Evolutionary conservation across 2,329 filamentous ascomycete genomes (phyloP).

Genomic region (Cladobotryum mycophilum): DNA sequence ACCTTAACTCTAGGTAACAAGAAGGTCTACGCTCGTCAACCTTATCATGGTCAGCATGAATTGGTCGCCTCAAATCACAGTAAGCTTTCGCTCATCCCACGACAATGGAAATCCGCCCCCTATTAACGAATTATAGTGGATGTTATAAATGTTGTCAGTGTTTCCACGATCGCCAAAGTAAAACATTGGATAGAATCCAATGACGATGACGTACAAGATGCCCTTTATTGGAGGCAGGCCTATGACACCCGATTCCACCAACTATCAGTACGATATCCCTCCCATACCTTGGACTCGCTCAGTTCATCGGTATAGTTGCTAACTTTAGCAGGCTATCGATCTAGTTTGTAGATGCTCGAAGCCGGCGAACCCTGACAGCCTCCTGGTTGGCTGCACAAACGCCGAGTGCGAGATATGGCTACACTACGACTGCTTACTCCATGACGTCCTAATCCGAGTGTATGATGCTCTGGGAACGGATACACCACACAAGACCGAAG

Average conservation of each 20-base stretch:
- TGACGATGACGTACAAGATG: conserved; percentile 55
- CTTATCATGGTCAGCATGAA: conserved; percentile 63
- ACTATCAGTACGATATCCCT: conserved; percentile 46
- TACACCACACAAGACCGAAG: conserved; percentile 37
- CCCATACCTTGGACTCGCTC: conserved; percentile 16
- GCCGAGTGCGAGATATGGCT: conserved; percentile 54
- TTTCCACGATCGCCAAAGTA: conserved; percentile 55
- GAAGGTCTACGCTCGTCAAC: conserved; percentile 47
- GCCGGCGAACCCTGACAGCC: conserved; percentile 55
- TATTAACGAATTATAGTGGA: conserved; percentile 45
- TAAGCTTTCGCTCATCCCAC: conserved; percentile 27
- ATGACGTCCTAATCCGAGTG: conserved; percentile 45
- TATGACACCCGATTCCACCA: conserved; percentile 52
- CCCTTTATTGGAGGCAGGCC: conserved; percentile 59
- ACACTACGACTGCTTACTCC: conserved; percentile 56
- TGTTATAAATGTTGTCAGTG: conserved; percentile 65
- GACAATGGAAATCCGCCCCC: no score
- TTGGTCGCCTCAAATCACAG: conserved; percentile 67
- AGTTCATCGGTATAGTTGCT: not conserved
- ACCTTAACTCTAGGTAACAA: conserved; percentile 46
- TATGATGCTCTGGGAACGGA: conserved; percentile 45
- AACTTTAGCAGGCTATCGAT: conserved; percentile 41
- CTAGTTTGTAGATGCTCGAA: conserved; percentile 52
- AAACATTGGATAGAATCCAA: conserved; percentile 64
- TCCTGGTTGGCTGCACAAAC: conserved; percentile 53